phyloP scores from a whole-genome alignment of 208 protist species.

The Trypanosoma boissoni region DNA sequence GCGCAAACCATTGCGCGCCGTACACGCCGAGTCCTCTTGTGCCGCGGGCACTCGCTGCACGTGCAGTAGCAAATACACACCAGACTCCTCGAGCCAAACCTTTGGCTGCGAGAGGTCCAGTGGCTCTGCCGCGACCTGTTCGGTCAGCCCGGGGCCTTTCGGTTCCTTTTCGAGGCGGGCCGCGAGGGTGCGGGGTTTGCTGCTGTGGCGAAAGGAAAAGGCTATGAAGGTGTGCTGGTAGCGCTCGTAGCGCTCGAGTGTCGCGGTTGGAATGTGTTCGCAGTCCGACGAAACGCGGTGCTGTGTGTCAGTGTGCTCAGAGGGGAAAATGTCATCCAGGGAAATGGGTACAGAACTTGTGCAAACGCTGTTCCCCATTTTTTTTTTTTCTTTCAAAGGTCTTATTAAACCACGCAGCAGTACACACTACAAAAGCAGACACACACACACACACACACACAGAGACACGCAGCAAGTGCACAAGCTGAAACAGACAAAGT shows the following conservation, averaged over 20 bases:
- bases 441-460: too few species aligned
- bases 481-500: too few species aligned
- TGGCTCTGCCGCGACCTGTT: conserved; percentile 28
- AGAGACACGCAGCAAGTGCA: too few species aligned
- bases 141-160: too few species aligned
- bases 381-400: too few species aligned
- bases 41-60: conserved; percentile 34
- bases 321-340: conserved; percentile 30
- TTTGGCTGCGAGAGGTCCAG: conserved; percentile 37
- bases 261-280: background rate
- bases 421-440: too few species aligned
- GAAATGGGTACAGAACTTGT: conserved; percentile 49
- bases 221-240: conserved; percentile 55
- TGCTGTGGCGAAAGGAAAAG: conserved; percentile 26
- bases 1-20: background rate
- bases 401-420: too few species aligned
- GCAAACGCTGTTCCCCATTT: conserved; percentile 56
- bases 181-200: background rate
- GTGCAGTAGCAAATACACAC: conserved; percentile 62
- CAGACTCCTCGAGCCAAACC: conserved; percentile 29
- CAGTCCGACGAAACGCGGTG: background rate
- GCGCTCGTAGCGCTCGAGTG: conserved; percentile 24
- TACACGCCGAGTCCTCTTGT: background rate
- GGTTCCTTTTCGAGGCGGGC: too few species aligned
- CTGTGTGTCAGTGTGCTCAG: background rate